Evolutionary conservation across 2,329 filamentous ascomycete species (phyloP), one percentile per base, ranked within the genome.

Genomic region (Talaromyces sp.): DNA sequence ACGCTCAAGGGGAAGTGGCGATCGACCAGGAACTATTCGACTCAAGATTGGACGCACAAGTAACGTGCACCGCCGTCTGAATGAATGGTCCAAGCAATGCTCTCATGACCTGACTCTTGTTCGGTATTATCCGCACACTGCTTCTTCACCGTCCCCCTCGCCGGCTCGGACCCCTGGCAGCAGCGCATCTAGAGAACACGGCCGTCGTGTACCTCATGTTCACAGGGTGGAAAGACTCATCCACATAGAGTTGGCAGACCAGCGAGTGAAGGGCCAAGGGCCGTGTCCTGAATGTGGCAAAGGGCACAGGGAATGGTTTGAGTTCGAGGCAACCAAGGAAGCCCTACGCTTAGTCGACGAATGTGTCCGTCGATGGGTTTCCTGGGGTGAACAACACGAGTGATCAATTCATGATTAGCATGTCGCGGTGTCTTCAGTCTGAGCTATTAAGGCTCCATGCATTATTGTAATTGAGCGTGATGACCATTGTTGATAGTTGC

Each of bases 291-390:
- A 86, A 1, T 99, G 95, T 71, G 92, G 92, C 1, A 88, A 87
- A 70, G 88, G 92, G 68, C 95, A 99, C 75, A 82, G 88, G 58
- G 95, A 99, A 78, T 99, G 93, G 93, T 99, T 99, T 73, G 90
- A 96, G 77, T 87, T 97, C 1, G 86, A 91, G 64, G 90, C 91
- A 0, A 88, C 81, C 25, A 84, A 87, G 65, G 82, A 88, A 30
- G 90, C 88, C 0, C 82, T 98, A 3, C 85, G 82, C 63, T 82
- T 71, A 28, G 84, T 91, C 10, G 88, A 91, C 75, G 86, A 90
- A 66, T 85, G 92, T 62, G 87, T 96, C 47, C 85, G 88, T 70
- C 79, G 92, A 66, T 99, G 95, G 95, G 87, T 93, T 9, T 84
- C 85, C 11, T 98, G 93, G 92, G 90, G 60, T 89, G 59, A 89